phyloP scores from a whole-genome alignment of 2,329 filamentous ascomycete genomes.

The Talaromyces marneffei region DNA sequence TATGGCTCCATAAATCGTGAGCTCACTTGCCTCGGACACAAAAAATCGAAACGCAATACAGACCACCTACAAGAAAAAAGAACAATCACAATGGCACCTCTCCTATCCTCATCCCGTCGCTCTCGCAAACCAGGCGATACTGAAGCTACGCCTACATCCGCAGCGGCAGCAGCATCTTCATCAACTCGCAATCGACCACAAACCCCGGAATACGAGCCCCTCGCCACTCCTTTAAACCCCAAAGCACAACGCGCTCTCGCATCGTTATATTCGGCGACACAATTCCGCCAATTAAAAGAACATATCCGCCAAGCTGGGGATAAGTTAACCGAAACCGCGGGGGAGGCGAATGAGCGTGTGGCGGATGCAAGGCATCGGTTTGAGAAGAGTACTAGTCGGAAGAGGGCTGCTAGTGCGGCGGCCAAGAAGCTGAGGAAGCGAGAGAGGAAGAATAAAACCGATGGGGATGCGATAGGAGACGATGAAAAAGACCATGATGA shows the following conservation, averaged over 20 bases:
- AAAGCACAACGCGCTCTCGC: slow-evolving; percentile 44
- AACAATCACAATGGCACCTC: background rate
- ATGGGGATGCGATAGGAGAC: slow-evolving; percentile 21
- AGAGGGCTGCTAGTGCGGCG: slow-evolving; percentile 19
- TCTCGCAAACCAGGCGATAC: background rate
- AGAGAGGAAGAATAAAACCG: slow-evolving; percentile 19
- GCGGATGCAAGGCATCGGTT: slow-evolving; percentile 34
- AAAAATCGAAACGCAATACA: background rate
- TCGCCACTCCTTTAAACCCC: slow-evolving; percentile 46
- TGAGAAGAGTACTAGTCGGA: slow-evolving; percentile 32
- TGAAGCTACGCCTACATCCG: background rate
- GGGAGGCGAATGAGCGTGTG: slow-evolving; percentile 52
- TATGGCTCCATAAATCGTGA: background rate
- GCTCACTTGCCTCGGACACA: background rate
- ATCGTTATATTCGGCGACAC: slow-evolving; percentile 38
- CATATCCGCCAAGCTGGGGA: slow-evolving; percentile 45
- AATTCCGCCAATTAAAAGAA: slow-evolving; percentile 42
- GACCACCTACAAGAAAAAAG: background rate
- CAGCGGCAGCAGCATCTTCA: background rate
- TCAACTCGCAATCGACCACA: slow-evolving; percentile 1
- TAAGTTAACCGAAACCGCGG: slow-evolving; percentile 46
- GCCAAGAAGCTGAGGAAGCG: slow-evolving; percentile 9
- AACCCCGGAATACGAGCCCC: slow-evolving; percentile 47
- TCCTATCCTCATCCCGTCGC: slow-evolving; percentile 4
- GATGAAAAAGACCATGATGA: slow-evolving; percentile 30